phyloP scores from a whole-genome alignment of 805 yeast species.

The Kazachstania kunashirensis region DNA sequence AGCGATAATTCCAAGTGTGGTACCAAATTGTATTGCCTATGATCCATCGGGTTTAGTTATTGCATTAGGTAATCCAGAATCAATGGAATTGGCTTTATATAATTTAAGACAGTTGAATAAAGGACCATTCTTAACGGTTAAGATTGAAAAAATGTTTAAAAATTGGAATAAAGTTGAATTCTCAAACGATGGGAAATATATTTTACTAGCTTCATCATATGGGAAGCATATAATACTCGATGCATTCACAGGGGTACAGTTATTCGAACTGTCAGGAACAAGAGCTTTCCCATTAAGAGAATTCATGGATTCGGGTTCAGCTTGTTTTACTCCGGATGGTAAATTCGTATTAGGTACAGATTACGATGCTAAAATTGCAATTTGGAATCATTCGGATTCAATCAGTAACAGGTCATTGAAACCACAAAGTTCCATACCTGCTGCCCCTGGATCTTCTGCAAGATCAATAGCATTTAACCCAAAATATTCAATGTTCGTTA shows the following conservation, averaged over 20 bases:
- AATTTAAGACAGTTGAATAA: constrained; percentile 49
- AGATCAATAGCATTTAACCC: constrained; percentile 35
- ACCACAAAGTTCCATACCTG: constrained; percentile 22
- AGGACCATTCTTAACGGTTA: constrained; percentile 43
- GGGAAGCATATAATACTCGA: constrained; percentile 56
- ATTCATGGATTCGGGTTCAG: constrained; percentile 44
- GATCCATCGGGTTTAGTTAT: constrained; percentile 82
- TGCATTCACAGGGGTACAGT: constrained; percentile 51
- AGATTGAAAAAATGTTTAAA: constrained; percentile 28
- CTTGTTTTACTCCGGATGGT: constrained; percentile 61
- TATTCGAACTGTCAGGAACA: constrained; percentile 41
- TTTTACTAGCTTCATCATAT: constrained; percentile 50
- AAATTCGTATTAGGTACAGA: constrained; percentile 51
- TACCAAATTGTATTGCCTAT: constrained; percentile 51
- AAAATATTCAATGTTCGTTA: constrained; percentile 31
- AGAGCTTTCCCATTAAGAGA: constrained; percentile 35
- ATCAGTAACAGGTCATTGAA: constrained; percentile 22
- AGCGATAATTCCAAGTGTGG: constrained; percentile 48
- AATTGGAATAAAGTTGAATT: constrained; percentile 65
- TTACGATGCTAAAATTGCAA: constrained; percentile 40
- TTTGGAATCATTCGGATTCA: constrained; percentile 41
- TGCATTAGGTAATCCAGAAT: constrained; percentile 48
- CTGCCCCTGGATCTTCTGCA: constrained; percentile 31
- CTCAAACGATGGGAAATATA: constrained; percentile 61
- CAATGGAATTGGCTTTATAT: constrained; percentile 45